These are phyloP conservation scores for Yamadazyma atlantica DNA, from an alignment of 1,139 yeast species.

Conservation along the genomic window DNA sequence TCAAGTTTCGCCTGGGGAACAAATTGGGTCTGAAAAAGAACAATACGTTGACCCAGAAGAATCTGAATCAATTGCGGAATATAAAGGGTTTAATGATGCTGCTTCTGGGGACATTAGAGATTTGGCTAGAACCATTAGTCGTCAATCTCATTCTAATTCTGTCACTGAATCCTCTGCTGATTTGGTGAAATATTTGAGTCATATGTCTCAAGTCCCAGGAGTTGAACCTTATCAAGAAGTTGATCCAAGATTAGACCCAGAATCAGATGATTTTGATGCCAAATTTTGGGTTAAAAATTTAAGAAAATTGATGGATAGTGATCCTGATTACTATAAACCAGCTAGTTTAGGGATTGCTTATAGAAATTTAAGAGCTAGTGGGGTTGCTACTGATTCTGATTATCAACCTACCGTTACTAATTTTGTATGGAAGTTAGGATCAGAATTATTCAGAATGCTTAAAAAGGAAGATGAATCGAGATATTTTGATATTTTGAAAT, in stretches of 20 bases:
- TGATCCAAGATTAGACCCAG: conserved; percentile 27
- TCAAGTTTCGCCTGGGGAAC: not conserved
- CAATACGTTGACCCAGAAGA: conserved; percentile 3
- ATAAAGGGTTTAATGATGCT: conserved; percentile 28
- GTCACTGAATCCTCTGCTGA: conserved; percentile 35
- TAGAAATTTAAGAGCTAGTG: conserved; percentile 67
- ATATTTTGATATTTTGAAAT: conserved; percentile 31
- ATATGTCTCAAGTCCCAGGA: conserved; percentile 57
- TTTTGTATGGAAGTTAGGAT: conserved; percentile 27
- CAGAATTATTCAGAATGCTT: conserved; percentile 14
- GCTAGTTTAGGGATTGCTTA: conserved; percentile 68
- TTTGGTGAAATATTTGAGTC: conserved; percentile 51
- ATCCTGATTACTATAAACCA: conserved; percentile 64
- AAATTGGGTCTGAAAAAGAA: not conserved
- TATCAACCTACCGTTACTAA: conserved; percentile 74
- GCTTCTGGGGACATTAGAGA: conserved; percentile 15
- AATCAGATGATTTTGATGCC: conserved; percentile 55
- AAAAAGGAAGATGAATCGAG: conserved; percentile 16
- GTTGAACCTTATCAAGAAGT: conserved; percentile 29
- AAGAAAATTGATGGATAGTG: conserved; percentile 50
- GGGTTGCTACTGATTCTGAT: conserved; percentile 76
- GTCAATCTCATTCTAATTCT: conserved; percentile 20
- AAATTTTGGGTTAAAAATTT: conserved; percentile 74
- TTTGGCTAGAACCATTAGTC: conserved; percentile 51
- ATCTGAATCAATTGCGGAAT: conserved; percentile 23